Evolutionary conservation across 495 filamentous ascomycete genomes (phyloP).

Genomic region (Podospora sp.): DNA sequence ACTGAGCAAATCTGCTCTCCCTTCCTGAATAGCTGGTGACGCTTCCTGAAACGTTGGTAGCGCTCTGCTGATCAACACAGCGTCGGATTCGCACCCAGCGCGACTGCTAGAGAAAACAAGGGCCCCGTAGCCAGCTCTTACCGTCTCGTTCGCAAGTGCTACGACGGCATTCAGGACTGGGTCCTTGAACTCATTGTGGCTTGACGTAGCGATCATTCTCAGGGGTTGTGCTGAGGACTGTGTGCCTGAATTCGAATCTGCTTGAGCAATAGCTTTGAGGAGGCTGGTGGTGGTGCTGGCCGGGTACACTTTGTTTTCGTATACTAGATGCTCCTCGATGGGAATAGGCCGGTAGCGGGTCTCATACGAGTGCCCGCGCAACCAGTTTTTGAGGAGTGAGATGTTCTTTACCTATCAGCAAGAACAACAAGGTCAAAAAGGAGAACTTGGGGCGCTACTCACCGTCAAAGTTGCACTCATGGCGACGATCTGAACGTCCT

Average conservation of each 20-base stretch:
- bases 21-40: constrained; percentile 54
- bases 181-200: constrained; percentile 62
- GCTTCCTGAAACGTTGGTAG: constrained; percentile 53
- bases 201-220: constrained; percentile 56
- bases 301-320: constrained; percentile 70
- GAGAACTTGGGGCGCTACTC: constrained; percentile 23
- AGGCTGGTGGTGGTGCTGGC: constrained; percentile 63
- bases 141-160: constrained; percentile 68
- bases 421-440: not conserved
- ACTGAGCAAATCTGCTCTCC: constrained; percentile 65
- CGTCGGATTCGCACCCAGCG: constrained; percentile 64
- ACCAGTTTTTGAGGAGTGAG: constrained; percentile 68
- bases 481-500: constrained; percentile 73
- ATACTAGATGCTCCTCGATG: constrained; percentile 76
- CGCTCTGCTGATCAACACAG: constrained; percentile 63
- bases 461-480: constrained; percentile 84
- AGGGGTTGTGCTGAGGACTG: constrained; percentile 35
- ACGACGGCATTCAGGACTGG: constrained; percentile 70
- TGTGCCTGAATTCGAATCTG: constrained; percentile 45
- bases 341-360: constrained; percentile 75
- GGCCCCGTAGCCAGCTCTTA: constrained; percentile 66
- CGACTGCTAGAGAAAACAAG: constrained; percentile 78
- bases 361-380: constrained; percentile 70
- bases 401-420: constrained; percentile 55
- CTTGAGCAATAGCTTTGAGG: constrained; percentile 62